phyloP scores from a whole-genome alignment of 352 stramenopile species.

The Globisporangium ultimum region DNA sequence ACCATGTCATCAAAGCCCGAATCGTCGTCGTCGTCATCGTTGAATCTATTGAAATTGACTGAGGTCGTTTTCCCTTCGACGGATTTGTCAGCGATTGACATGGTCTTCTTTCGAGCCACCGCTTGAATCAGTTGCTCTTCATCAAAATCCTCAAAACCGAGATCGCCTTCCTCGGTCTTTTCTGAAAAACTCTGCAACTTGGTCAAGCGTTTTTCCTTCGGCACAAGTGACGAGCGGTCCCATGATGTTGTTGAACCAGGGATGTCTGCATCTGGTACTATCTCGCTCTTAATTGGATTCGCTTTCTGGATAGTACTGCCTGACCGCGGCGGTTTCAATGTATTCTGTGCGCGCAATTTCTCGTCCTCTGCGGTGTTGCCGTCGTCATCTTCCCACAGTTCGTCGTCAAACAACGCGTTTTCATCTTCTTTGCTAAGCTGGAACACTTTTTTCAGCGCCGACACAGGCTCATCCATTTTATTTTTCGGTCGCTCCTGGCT shows the following conservation, averaged over 20 bases:
- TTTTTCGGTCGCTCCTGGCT: conserved; percentile 1
- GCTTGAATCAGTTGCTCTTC: conserved; percentile 55
- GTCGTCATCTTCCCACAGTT: conserved; percentile 66
- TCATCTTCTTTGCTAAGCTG: conserved; percentile 80
- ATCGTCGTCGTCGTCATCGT: conserved; percentile 21
- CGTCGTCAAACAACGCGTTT: conserved; percentile 59
- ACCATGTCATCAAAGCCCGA: conserved; percentile 11
- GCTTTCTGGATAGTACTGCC: not conserved
- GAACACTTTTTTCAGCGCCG: conserved; percentile 35
- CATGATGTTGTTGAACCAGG: conserved; percentile 23
- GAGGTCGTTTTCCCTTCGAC: not conserved
- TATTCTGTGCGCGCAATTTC: not conserved
- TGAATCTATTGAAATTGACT: conserved; percentile 1
- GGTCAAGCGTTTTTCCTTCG: conserved; percentile 53
- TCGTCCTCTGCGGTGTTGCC: conserved; percentile 17
- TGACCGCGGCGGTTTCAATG: not conserved
- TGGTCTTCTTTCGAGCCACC: conserved; percentile 29
- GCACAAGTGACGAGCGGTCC: conserved; percentile 57
- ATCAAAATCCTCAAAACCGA: conserved; percentile 72
- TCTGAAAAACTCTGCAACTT: conserved; percentile 79
- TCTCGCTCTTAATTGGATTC: not conserved
- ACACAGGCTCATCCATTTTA: conserved; percentile 6
- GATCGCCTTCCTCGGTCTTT: conserved; percentile 46
- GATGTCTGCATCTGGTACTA: not conserved
- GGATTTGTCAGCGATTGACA: conserved; percentile 11